These are phyloP conservation scores for Draba incana DNA, from an alignment of 345 rosid species.

Conservation along the genomic window DNA sequence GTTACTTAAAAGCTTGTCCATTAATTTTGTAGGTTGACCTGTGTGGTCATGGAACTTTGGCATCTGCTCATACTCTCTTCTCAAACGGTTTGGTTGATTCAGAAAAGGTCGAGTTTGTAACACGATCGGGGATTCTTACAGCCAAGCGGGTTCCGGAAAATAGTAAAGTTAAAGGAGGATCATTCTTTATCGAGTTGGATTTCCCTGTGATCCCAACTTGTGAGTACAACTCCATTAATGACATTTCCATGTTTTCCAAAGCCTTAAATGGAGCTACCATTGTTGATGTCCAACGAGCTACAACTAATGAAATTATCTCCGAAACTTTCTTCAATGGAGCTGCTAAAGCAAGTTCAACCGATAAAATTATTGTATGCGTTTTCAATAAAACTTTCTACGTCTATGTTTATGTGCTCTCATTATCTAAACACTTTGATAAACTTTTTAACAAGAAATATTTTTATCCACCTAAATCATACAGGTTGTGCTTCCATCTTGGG, in stretches of 20 bases:
- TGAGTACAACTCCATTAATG: conserved; percentile 46
- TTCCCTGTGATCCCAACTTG: conserved; percentile 50
- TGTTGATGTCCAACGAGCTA: conserved; percentile 51
- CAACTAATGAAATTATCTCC: conserved; percentile 40
- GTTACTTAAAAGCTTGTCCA: neutral
- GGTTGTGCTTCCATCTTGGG: conserved; percentile 67
- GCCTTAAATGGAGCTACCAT: conserved; percentile 55
- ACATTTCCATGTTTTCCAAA: conserved; percentile 45
- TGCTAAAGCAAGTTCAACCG: conserved; percentile 23
- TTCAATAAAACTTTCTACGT: neutral
- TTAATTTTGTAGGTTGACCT: conserved; percentile 48
- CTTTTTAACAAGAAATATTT: neutral
- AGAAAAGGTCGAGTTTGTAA: conserved; percentile 59
- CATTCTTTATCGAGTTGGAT: conserved; percentile 53
- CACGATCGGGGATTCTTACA: conserved; percentile 62
- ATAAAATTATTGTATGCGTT: conserved; percentile 15
- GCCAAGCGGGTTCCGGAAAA: conserved; percentile 51
- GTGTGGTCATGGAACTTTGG: conserved; percentile 85
- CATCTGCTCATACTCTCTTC: conserved; percentile 70
- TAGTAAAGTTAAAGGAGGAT: conserved; percentile 30
- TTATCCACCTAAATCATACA: conserved; percentile 24
- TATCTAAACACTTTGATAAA: no score
- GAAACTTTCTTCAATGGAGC: neutral
- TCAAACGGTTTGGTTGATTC: conserved; percentile 54
- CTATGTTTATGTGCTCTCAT: neutral